Conservation (phyloP, 352 stramenopile genomes). For the Pythium vanterpoolii region DNA sequence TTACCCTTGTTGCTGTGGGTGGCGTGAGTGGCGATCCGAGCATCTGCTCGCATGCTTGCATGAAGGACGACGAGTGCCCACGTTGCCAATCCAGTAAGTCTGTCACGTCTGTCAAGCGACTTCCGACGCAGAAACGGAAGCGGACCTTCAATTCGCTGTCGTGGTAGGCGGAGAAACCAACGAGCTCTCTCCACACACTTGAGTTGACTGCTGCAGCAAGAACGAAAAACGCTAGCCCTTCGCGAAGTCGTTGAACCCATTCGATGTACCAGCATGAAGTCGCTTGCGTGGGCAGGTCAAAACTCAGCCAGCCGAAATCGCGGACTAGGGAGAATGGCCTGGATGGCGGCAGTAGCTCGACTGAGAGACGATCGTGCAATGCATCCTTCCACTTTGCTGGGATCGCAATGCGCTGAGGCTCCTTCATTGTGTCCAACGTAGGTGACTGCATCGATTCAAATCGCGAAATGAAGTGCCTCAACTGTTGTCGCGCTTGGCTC, state of each 20-base stretch:
- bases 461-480: not conserved
- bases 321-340: not conserved
- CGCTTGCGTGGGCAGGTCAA: not conserved
- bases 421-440: not conserved
- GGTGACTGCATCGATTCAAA: not conserved
- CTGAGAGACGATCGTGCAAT: not conserved
- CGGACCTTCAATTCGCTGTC: not conserved
- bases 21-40: not conserved
- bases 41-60: not conserved
- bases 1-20: no score
- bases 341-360: not conserved
- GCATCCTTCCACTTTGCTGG: not conserved
- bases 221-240: not conserved
- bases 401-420: not conserved
- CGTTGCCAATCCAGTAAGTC: not conserved
- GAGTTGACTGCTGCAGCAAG: not conserved
- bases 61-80: not conserved
- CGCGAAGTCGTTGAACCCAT: not conserved
- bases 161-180: not conserved
- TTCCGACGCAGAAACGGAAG: not conserved
- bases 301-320: not conserved
- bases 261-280: not conserved
- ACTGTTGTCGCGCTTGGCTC: no score
- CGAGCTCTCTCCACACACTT: not conserved
- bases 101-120: not conserved